Evolutionary conservation across 495 filamentous ascomycete genomes (phyloP), one percentile per base, ranked within the genome.

Genomic region (Aspergillus cavernicola): DNA sequence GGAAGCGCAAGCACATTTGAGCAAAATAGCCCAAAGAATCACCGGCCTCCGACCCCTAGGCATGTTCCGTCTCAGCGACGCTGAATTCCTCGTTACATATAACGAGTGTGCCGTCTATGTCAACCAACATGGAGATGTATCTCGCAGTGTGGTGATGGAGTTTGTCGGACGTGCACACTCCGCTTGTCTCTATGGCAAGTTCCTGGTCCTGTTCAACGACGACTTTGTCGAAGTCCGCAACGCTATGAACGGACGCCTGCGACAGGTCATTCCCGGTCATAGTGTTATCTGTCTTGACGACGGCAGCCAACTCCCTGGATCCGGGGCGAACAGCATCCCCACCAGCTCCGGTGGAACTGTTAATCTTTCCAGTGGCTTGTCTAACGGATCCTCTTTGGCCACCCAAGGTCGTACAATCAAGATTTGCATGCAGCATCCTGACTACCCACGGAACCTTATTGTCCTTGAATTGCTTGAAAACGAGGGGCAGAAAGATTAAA

Each of bases 181-280:
- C 47, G 93, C 92, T 8, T 91, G 88, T 51, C 81, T 97, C 65
- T 89, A 91, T 53, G 89, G 87, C 13, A 75, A 70, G 44, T 80
- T 78, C 60, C 80, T 90, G 22, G 89, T 92, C 38, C 78, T 95
- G 5, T 70, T 95, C 41, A 80, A 93, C 24, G 92, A 96, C 59
- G 90, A 95, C 66, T 99, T 96, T 58, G 89, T 97, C 50, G 93
- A 99, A 67, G 88, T 99, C 11, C 80, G 93, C 47, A 97, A 99
- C 61, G 93, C 95, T 23, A 89, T 96, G 76, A 97, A 97, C 65
- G 93, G 93, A 1, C 80, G 93, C 15, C 64, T 97, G 52, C 82
- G 91, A 59, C 93, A 99, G 74, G 91, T 99, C 51, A 95, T 99
- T 57, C 85, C 89, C 2, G 93, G 93, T 1, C 80, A 87, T 44